Percentiles rank a stretch among this genome's conserved stretches.
Evolutionary conservation across 257 asterid genomes (phyloP).

Genomic region (Solanum clarkiae): DNA sequence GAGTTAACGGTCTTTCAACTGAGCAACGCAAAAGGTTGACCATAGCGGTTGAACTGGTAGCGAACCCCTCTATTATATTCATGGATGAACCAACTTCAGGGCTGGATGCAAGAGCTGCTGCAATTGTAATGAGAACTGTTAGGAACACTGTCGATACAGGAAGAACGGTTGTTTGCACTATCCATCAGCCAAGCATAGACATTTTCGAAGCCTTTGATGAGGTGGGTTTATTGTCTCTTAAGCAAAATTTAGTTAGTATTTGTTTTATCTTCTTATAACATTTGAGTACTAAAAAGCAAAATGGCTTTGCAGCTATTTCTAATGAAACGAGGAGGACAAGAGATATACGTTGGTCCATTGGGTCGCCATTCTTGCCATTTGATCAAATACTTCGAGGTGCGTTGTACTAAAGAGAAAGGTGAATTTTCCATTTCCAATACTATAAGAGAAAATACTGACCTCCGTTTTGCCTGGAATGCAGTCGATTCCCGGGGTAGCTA

Average conservation of each 20-base stretch:
- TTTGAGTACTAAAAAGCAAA: background rate
- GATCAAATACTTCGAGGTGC: conserved; percentile 45
- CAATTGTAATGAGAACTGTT: conserved; percentile 58
- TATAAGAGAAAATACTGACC: background rate
- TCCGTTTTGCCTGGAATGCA: background rate
- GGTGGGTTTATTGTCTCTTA: conserved; percentile 6
- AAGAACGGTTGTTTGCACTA: conserved; percentile 63
- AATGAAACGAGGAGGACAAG: conserved; percentile 62
- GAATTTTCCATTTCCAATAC: background rate
- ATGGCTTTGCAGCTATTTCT: conserved; percentile 27
- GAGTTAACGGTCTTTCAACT: conserved; percentile 48
- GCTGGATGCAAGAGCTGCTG: conserved; percentile 69
- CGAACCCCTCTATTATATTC: conserved; percentile 60
- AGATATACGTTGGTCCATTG: conserved; percentile 60
- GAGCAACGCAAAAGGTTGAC: conserved; percentile 74
- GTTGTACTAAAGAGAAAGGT: background rate
- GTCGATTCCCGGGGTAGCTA: conserved; percentile 31
- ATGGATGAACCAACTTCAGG: conserved; percentile 76
- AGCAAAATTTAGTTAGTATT: background rate
- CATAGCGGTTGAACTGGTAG: conserved; percentile 55
- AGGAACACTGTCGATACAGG: conserved; percentile 61
- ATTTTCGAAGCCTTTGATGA: conserved; percentile 63
- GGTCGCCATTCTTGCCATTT: conserved; percentile 40
- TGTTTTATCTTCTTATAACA: background rate
- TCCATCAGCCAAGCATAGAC: conserved; percentile 66